Percentiles rank a stretch among this genome's conserved stretches.
phyloP scores from a whole-genome alignment of 1,284 basidiomycete species.

The Agaricales sp. region DNA sequence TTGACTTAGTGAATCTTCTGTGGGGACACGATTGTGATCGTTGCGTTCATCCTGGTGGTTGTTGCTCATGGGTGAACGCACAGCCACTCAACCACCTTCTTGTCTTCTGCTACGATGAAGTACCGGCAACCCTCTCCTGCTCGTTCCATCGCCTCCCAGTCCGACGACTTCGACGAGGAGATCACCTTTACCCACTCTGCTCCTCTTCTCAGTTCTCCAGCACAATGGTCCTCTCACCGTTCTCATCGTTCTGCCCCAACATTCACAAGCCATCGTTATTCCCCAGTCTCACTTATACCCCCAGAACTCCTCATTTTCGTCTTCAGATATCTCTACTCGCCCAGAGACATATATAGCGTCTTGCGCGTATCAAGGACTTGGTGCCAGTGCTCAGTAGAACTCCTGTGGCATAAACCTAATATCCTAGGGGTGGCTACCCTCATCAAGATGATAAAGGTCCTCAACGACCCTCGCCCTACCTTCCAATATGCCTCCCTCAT shows the following conservation, averaged over 20 bases:
- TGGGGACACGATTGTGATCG: conserved; percentile 23
- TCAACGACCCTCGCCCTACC: conserved; percentile 53
- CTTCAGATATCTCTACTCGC: conserved; percentile 71
- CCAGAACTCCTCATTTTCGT: conserved; percentile 89
- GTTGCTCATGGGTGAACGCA: conserved; percentile 26
- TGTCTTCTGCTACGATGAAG: conserved; percentile 19
- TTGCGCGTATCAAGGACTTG: conserved; percentile 85
- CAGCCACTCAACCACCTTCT: conserved; percentile 46
- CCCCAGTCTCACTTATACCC: conserved; percentile 58
- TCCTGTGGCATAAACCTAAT: conserved; percentile 90
- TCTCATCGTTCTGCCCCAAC: conserved; percentile 19
- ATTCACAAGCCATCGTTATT: conserved; percentile 18
- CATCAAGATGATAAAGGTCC: conserved; percentile 66
- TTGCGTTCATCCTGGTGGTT: neutral
- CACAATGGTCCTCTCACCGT: conserved; percentile 50
- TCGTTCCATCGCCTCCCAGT: conserved; percentile 40
- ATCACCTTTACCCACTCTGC: conserved; percentile 9
- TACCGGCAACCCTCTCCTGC: conserved; percentile 52
- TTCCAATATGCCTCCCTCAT: conserved; percentile 89
- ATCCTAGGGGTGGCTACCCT: conserved; percentile 66
- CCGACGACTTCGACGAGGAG: conserved; percentile 58
- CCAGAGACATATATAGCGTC: conserved; percentile 65
- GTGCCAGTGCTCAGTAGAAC: conserved; percentile 93
- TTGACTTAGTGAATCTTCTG: conserved; percentile 22
- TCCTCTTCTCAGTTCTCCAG: conserved; percentile 39